phyloP scores from a whole-genome alignment of 768 basidiomycete genomes.

The Lactifluus hygrophoroides region DNA sequence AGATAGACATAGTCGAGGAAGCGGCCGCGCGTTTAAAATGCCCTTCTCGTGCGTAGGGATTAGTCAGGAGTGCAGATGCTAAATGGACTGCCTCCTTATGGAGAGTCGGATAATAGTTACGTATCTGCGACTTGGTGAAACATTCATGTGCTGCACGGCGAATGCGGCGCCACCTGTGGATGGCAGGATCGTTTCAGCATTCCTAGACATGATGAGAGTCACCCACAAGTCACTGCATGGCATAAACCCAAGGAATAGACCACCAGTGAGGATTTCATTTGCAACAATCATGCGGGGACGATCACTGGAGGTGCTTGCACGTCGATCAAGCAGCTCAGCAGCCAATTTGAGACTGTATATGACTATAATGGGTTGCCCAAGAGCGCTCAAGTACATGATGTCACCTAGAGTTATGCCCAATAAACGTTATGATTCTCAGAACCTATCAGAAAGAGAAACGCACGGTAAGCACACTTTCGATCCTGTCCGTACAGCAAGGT shows the following conservation, averaged over 20 bases:
- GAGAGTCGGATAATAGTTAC: constrained; percentile 1
- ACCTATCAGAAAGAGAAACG: background rate
- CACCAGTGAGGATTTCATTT: constrained; percentile 28
- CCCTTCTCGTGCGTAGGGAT: background rate
- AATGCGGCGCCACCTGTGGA: background rate
- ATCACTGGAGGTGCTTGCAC: constrained; percentile 24
- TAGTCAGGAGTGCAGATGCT: background rate
- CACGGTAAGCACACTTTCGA: background rate
- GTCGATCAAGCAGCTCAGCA: constrained; percentile 32
- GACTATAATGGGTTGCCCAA: constrained; percentile 22
- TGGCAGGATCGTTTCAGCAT: background rate
- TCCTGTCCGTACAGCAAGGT: background rate
- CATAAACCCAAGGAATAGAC: constrained; percentile 24
- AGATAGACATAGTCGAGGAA: constrained; percentile 1
- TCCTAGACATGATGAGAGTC: background rate
- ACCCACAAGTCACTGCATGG: constrained; percentile 22
- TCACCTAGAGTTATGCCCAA: background rate
- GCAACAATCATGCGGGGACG: constrained; percentile 26
- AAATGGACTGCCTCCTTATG: constrained; percentile 1
- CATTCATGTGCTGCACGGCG: constrained; percentile 10
- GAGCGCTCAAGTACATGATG: background rate
- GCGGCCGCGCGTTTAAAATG: constrained; percentile 1
- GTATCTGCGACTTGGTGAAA: background rate
- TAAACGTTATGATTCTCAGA: background rate
- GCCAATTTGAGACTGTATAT: constrained; percentile 28